These are phyloP conservation scores for Annulohypoxylon stygium DNA, from an alignment of 495 filamentous ascomycete species.

Conservation along the genomic window DNA sequence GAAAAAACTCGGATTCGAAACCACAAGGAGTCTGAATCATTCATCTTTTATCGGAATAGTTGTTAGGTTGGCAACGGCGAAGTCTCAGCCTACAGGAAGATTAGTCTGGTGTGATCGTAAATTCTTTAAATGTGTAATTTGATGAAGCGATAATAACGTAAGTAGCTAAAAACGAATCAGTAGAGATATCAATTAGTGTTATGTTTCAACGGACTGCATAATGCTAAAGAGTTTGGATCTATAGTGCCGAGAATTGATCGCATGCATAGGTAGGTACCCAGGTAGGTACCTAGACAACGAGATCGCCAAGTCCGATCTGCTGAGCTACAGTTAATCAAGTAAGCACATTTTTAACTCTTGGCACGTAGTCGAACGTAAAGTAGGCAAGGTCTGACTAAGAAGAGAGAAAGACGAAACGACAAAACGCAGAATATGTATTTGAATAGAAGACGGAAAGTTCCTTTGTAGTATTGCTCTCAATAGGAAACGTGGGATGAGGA, in stretches of 20 bases:
- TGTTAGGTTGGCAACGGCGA: too few relatives aligned
- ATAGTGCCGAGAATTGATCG: not conserved
- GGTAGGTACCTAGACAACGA: not conserved
- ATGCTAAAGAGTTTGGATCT: not conserved
- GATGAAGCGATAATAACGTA: too few relatives aligned
- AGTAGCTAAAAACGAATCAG: too few relatives aligned
- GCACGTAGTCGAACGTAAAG: not conserved
- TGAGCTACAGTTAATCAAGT: not conserved
- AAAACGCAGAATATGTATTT: not conserved
- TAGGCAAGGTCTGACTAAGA: slow-evolving; percentile 8
- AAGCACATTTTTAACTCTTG: not conserved
- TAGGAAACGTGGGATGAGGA: slow-evolving; percentile 28
- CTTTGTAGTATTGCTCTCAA: not conserved
- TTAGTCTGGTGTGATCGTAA: too few relatives aligned
- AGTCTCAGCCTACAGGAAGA: too few relatives aligned
- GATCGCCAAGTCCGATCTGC: slow-evolving; percentile 23
- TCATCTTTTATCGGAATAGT: too few relatives aligned
- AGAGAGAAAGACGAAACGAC: not conserved
- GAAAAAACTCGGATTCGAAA: too few relatives aligned
- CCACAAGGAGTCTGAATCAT: too few relatives aligned
- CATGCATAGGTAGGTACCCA: not conserved
- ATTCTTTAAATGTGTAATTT: too few relatives aligned
- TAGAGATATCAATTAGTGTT: too few relatives aligned
- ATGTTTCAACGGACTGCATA: too few relatives aligned
- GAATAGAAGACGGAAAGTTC: not conserved